A percentile compares a stretch with the other conserved stretches of the same genome.
Evolutionary conservation across 179 eudicot genomes (phyloP).

Genomic region (Carnegiea gigantea): DNA sequence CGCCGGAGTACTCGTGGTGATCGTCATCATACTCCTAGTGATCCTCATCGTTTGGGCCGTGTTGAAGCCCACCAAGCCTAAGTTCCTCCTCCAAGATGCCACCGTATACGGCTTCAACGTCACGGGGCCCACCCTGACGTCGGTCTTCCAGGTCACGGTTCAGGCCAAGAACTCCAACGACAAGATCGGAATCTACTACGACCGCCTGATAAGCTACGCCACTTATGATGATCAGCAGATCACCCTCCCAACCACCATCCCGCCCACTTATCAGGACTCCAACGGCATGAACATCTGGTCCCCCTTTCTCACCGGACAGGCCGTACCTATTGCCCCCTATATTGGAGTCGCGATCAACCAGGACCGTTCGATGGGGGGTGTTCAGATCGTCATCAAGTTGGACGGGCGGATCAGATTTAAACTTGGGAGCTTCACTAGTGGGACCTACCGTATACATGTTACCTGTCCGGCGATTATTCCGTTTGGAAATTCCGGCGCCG

Average conservation of each 20-base stretch:
- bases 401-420: conserved; percentile 69
- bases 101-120: conserved; percentile 67
- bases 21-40: conserved; percentile 34
- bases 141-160: conserved; percentile 68
- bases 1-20: conserved; percentile 26
- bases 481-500: conserved; percentile 41
- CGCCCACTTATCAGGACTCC: conserved; percentile 63
- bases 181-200: conserved; percentile 68
- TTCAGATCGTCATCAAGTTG: conserved; percentile 45
- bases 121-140: conserved; percentile 54
- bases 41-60: conserved; percentile 60
- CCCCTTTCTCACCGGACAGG: conserved; percentile 56
- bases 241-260: conserved; percentile 60
- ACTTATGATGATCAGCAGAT: conserved; percentile 73
- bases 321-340: conserved; percentile 77
- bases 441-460: conserved; percentile 52
- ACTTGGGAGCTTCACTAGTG: conserved; percentile 51
- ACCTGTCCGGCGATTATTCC: conserved; percentile 61
- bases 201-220: conserved; percentile 49
- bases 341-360: conserved; percentile 44
- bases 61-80: conserved; percentile 60
- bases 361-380: conserved; percentile 47
- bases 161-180: conserved; percentile 60
- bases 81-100: conserved; percentile 72
- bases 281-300: conserved; percentile 63